Evolutionary conservation across 2,329 filamentous ascomycete species (phyloP).

Genomic region (Xylariaceae sp.): DNA sequence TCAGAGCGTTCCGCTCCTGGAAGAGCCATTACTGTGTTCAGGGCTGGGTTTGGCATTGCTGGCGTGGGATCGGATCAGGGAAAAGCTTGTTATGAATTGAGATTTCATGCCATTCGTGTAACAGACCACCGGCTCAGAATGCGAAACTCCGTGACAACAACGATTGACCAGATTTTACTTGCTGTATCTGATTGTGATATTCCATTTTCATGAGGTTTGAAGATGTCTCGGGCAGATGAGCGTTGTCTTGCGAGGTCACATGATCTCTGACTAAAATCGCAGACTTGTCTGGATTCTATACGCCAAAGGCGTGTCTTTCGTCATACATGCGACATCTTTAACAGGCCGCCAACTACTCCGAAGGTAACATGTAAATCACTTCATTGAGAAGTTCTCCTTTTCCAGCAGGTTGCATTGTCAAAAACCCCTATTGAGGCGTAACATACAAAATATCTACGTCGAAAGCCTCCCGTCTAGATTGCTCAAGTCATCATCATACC

Average conservation of each 20-base stretch:
- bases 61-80: constrained; percentile 44
- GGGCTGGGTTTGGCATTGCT: constrained; percentile 37
- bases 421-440: background rate
- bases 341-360: background rate
- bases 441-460: background rate
- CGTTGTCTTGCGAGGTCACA: constrained; percentile 18
- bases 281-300: constrained; percentile 5
- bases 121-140: constrained; percentile 14
- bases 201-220: background rate
- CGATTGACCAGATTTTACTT: background rate
- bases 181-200: background rate
- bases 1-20: constrained; percentile 24
- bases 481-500: background rate
- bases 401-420: background rate
- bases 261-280: constrained; percentile 23
- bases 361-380: background rate
- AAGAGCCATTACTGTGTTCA: constrained; percentile 29
- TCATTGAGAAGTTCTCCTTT: background rate
- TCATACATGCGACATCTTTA: constrained; percentile 16
- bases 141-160: constrained; percentile 15
- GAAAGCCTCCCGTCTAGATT: background rate
- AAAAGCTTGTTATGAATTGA: constrained; percentile 34
- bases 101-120: constrained; percentile 29
- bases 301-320: constrained; percentile 16
- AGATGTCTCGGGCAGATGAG: background rate